Percentiles rank a stretch among this genome's conserved stretches.
phyloP scores from a whole-genome alignment of 768 basidiomycete genomes.

The Phanerodontia chrysosporium region DNA sequence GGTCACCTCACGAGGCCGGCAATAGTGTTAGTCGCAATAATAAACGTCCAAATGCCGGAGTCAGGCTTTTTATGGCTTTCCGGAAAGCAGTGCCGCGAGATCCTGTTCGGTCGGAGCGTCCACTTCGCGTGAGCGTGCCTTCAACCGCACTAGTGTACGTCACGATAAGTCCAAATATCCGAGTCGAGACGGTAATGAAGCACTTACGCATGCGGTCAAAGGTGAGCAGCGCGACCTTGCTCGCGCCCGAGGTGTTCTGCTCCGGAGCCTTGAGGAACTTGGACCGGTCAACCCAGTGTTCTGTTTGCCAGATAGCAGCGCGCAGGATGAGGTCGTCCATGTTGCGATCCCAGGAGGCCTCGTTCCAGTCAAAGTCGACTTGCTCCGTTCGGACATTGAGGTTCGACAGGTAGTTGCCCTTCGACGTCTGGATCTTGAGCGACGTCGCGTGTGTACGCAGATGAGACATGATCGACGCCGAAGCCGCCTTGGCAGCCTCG shows the following conservation, averaged over 20 bases:
- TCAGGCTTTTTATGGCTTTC: slow-evolving; percentile 17
- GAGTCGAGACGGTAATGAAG: not conserved
- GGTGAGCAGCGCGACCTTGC: slow-evolving; percentile 86
- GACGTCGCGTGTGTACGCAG: slow-evolving; percentile 69
- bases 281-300: slow-evolving; percentile 88
- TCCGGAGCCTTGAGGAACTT: slow-evolving; percentile 51
- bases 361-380: slow-evolving; percentile 57
- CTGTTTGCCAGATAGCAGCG: slow-evolving; percentile 89
- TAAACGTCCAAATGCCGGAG: not conserved
- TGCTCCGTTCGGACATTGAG: slow-evolving; percentile 82
- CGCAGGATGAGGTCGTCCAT: slow-evolving; percentile 96
- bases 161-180: slow-evolving; percentile 10
- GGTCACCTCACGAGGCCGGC: not conserved
- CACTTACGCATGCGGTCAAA: slow-evolving; percentile 87
- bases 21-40: not conserved
- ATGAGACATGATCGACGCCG: slow-evolving; percentile 71
- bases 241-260: slow-evolving; percentile 41
- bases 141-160: slow-evolving; percentile 66
- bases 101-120: slow-evolving; percentile 85
- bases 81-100: slow-evolving; percentile 62
- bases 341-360: slow-evolving; percentile 51
- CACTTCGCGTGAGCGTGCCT: slow-evolving; percentile 83
- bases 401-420: slow-evolving; percentile 87
- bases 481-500: slow-evolving; percentile 66
- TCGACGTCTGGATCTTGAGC: slow-evolving; percentile 92